Evolutionary conservation across 2,329 filamentous ascomycete genomes (phyloP), one percentile per base, ranked within the genome.

Genomic region (Trichoderma koningiopsis): DNA sequence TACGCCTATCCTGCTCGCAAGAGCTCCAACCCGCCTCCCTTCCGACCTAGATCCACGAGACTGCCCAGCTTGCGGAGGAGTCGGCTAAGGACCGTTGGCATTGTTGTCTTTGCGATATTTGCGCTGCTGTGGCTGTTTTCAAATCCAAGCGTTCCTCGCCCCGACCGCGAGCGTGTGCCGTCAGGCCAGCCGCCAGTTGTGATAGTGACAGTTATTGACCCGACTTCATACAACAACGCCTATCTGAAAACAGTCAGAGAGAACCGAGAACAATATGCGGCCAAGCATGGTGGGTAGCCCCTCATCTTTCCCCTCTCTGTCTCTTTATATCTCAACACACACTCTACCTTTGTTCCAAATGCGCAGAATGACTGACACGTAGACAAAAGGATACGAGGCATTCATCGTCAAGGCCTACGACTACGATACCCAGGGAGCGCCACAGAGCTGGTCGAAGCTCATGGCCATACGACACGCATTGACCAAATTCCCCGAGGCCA

Each of bases 381-480:
- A 55, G 22, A 49, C 3, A 40, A 52, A 52, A 97, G 94, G 94
- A 74, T 98, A 99, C 80, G 86, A 88, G 47, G 92, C 91, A 52
- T 94, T 97, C 85, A 91, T 97, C 78, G 88, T 92, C 68, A 90
- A 88, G 72, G 84, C 87, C n/a, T 86, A 85, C 76, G 89, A 94
- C 76, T 97, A 97, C 82, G 85, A 92, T 70, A 85, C 93, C 37
- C 80, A 84, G 70, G 85, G 86, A 69, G 80, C 87, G 63, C 84
- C 90, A 73, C 70, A 78, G 66, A 89, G 89, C 58, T 96, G 92
- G 92, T 85, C 92, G 53, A 89, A 92, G 74, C 87, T 98, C 65
- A 92, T 95, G 71, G 92, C 95, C 8, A 85, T 96, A 77, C 91
- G 96, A 71, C 95, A 99, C 79, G 95, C 95, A 59, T 89, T 98